phyloP scores from a whole-genome alignment of 306 rosid species.

The Hylodesmum podocarpum region DNA sequence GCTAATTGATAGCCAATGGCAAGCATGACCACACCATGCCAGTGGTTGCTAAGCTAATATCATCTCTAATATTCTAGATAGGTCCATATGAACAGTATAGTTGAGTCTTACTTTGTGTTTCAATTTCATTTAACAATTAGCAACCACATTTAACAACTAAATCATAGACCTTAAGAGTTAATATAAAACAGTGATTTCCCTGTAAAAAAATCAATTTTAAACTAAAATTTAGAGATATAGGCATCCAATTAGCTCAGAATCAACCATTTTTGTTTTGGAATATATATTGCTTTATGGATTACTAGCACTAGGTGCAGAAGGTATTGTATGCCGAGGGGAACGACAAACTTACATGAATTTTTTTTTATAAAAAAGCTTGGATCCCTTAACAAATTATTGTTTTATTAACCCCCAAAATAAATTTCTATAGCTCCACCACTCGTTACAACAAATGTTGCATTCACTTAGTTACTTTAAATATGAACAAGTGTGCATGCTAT shows the following conservation, averaged over 20 bases:
- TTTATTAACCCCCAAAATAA: not conserved
- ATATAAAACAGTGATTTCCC: not conserved
- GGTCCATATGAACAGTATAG: slow-evolving; percentile 20
- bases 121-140: not conserved
- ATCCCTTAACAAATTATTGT: not conserved
- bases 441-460: not conserved
- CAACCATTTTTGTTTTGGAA: slow-evolving; percentile 1
- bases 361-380: not conserved
- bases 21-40: not conserved
- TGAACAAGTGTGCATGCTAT: slow-evolving; percentile 2
- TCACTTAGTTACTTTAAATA: not conserved
- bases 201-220: not conserved
- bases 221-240: not conserved
- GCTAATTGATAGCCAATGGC: not conserved
- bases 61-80: slow-evolving; percentile 3
- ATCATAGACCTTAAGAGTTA: not conserved
- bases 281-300: not conserved
- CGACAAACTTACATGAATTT: not conserved
- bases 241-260: not conserved
- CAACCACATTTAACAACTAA: slow-evolving; percentile 2
- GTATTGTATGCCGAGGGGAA: not conserved
- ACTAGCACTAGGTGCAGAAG: not conserved
- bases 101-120: slow-evolving; percentile 8
- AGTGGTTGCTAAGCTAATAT: slow-evolving; percentile 11
- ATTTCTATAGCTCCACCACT: not conserved